Base-by-base conservation (phyloP, 305 asterid species). In the Solanum chacoense region DNA sequence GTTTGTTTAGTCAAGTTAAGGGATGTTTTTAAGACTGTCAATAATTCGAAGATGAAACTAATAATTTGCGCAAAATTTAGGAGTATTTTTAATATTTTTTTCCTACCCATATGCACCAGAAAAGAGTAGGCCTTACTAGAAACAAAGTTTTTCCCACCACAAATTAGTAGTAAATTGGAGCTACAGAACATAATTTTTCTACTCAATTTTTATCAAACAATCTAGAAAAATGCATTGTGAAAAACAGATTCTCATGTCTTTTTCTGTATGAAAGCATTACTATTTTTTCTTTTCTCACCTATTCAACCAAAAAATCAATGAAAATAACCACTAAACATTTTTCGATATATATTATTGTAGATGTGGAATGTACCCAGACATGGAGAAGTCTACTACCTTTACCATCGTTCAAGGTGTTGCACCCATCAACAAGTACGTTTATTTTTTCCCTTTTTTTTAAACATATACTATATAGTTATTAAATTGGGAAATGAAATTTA, bases 371-470 rank as follows among this genome's bases (percentile, higher is more conserved):
- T 90, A 94, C 92, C 92, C 94, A 0, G 96, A 93, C 31, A 10
- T 93, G 92, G 96, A 94, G 94, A 90, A 69, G 72, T 34, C 93
- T 77, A 89, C 94, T 89, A 63, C 93, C 31, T 89, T 42, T 84
- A 72, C 94, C 87, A 40, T 89, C 87, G 87, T 94, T 75, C 75
- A 91, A 63, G 97, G 96, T 88, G 94, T 94, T 50, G 95, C 94
- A 75, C 92, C 95, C 4, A 84, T 89, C 78, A 91, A 89, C 87
- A 83, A 87, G 95, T 93, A 93, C 8, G 92, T 50, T 3, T 24
- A 8, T 8, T 71, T 16, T 67, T 78, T 20, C 16, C 28, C 18
- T 11, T 1, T 11, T 7, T 9, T 26, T 59, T 34, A 34, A 29
- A 55, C 55, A 8, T 32, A 22, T 32, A 65, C 72, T 63, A 28